Percentiles rank a stretch among this genome's conserved stretches.
Conservation (phyloP, 331 rosid species). For the Acacia concinna region DNA sequence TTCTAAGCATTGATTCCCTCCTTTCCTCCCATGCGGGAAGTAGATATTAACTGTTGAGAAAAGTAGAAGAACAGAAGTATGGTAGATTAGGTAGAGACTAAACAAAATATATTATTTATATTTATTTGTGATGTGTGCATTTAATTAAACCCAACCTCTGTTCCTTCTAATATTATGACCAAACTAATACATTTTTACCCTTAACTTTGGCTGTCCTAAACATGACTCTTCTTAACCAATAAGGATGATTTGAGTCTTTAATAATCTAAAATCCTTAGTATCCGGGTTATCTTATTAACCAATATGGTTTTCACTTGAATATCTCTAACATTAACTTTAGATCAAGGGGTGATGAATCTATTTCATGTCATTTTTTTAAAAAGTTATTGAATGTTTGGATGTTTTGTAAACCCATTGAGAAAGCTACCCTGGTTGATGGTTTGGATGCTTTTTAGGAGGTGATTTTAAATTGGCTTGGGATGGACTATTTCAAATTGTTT, state of each 20-base stretch:
- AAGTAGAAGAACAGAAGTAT: background rate
- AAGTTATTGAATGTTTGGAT: background rate
- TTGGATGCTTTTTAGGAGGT: constrained; percentile 10
- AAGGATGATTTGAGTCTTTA: background rate
- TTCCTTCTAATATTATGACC: background rate
- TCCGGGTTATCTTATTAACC: background rate
- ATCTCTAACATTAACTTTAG: constrained; percentile 5
- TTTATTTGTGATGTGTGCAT: background rate
- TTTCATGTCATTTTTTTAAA: background rate
- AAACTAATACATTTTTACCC: background rate
- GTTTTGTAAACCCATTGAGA: background rate
- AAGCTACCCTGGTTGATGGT: constrained; percentile 9
- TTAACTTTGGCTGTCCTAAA: background rate
- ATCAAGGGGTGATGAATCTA: background rate
- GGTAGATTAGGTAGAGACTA: background rate
- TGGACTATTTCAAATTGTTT: background rate
- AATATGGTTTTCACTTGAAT: background rate
- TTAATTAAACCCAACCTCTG: background rate
- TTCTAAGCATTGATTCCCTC: constrained; percentile 12
- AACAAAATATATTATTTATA: background rate
- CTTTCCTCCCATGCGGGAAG: background rate
- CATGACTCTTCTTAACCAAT: background rate
- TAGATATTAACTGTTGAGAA: background rate
- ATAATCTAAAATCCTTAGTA: background rate
- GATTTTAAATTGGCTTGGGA: constrained; percentile 21